Conservation (phyloP, 1,284 basidiomycete species). For the Puccinia brachypodii region DNA sequence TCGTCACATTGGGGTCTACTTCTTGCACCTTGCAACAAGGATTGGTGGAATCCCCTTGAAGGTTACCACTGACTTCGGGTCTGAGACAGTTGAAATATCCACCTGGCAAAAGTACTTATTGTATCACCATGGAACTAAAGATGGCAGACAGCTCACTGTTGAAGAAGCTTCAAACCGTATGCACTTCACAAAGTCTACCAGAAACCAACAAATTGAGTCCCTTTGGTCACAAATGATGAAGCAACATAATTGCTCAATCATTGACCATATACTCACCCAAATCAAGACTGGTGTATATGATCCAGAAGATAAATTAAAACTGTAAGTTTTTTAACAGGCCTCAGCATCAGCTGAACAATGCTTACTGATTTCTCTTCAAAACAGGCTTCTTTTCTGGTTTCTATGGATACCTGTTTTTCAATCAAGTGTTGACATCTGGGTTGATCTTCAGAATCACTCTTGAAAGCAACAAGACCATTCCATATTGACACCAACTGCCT, state of each 20-base stretch:
- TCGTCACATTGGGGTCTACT: constrained; percentile 15
- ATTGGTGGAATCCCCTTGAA: background rate
- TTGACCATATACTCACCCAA: background rate
- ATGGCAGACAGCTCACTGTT: background rate
- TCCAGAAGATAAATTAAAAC: background rate
- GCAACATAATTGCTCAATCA: background rate
- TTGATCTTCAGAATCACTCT: background rate
- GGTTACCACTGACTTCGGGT: constrained; percentile 22
- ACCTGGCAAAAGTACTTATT: background rate
- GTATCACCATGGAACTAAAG: background rate
- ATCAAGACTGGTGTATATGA: background rate
- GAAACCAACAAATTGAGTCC: constrained; percentile 27
- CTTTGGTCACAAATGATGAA: constrained; percentile 16
- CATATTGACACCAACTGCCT: background rate
- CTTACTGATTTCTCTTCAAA: background rate
- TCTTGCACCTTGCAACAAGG: background rate
- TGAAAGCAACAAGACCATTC: background rate
- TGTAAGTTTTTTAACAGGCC: background rate
- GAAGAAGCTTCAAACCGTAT: background rate
- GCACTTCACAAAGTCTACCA: background rate
- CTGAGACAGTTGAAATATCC: constrained; percentile 9
- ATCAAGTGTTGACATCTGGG: background rate
- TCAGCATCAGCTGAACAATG: background rate
- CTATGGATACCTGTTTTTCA: constrained; percentile 1
- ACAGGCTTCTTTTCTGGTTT: background rate